A percentile compares a stretch with the other conserved stretches of the same genome.
Evolutionary conservation across 1,284 basidiomycete genomes (phyloP).

Genomic region (Malassezia dermatis): DNA sequence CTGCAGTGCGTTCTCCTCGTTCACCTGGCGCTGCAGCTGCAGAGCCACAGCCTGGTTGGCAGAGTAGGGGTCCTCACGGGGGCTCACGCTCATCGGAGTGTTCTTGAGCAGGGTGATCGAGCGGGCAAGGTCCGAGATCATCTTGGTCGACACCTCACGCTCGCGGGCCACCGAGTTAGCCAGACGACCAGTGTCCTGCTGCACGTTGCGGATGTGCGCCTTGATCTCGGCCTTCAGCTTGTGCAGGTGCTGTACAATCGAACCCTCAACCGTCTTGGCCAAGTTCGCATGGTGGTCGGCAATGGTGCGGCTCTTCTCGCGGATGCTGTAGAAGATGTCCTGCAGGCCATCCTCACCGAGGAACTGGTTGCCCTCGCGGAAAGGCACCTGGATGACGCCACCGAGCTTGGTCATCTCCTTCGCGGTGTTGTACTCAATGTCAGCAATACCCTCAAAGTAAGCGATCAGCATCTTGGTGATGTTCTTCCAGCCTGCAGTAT

Average conservation of each 20-base stretch:
- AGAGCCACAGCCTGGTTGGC: constrained; percentile 69
- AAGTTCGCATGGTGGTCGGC: constrained; percentile 95
- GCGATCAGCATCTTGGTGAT: constrained; percentile 58
- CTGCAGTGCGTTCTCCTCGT: constrained; percentile 94
- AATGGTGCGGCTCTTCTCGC: constrained; percentile 81
- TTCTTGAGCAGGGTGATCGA: constrained; percentile 86
- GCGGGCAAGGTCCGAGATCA: constrained; percentile 77
- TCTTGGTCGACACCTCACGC: constrained; percentile 74
- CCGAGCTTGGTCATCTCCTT: constrained; percentile 88
- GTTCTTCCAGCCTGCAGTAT: constrained; percentile 64
- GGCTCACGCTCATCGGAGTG: constrained; percentile 75
- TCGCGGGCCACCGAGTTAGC: constrained; percentile 87
- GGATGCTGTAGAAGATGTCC: constrained; percentile 84
- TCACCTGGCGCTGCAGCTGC: constrained; percentile 78
- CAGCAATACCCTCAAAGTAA: constrained; percentile 57
- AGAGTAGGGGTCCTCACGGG: constrained; percentile 72
- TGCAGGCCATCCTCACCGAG: constrained; percentile 50
- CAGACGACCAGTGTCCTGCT: constrained; percentile 92
- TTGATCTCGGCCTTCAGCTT: constrained; percentile 90
- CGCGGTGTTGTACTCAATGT: constrained; percentile 66
- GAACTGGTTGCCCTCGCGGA: constrained; percentile 68
- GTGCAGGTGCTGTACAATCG: constrained; percentile 93
- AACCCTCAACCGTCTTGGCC: constrained; percentile 88
- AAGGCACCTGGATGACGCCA: constrained; percentile 96
- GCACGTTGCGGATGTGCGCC: constrained; percentile 91